A percentile compares a stretch with the other conserved stretches of the same genome.
These are phyloP conservation scores for Penicillium fimorum DNA, from an alignment of 495 filamentous ascomycete species.

Conservation along the genomic window DNA sequence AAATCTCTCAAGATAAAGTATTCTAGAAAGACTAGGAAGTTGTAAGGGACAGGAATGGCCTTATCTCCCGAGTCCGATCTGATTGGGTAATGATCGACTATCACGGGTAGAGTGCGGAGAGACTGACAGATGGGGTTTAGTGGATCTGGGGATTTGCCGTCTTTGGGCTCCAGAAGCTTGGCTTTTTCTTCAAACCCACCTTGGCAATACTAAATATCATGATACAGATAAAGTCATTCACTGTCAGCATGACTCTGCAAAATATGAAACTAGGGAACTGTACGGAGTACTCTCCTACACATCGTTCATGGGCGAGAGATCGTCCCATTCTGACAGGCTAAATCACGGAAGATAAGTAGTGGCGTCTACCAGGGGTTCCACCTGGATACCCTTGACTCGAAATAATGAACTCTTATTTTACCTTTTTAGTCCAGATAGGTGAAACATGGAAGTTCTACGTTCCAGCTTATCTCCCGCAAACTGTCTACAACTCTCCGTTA, in stretches of 20 bases:
- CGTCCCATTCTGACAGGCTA: slow-evolving; percentile 22
- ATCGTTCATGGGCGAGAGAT: slow-evolving; percentile 12
- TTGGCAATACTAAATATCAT: neutral
- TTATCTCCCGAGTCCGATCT: slow-evolving; percentile 7
- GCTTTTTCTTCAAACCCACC: neutral
- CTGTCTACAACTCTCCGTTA: neutral
- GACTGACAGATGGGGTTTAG: slow-evolving; percentile 18
- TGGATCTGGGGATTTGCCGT: slow-evolving; percentile 10
- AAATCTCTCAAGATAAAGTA: neutral
- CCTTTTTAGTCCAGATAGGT: neutral
- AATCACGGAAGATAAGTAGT: slow-evolving; percentile 21
- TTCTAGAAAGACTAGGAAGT: neutral
- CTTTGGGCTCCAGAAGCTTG: slow-evolving; percentile 15
- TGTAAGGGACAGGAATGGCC: neutral
- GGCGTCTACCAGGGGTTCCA: slow-evolving; percentile 1
- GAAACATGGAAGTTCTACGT: neutral
- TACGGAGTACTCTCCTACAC: neutral
- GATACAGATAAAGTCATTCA: neutral
- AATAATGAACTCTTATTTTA: neutral
- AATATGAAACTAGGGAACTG: neutral
- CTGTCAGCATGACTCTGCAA: neutral
- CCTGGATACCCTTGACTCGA: neutral
- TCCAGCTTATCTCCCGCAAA: neutral
- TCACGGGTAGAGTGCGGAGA: slow-evolving; percentile 27
- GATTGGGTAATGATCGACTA: slow-evolving; percentile 21